Base-by-base conservation (phyloP, 495 filamentous ascomycete genomes). In the Penicillium soppii region DNA sequence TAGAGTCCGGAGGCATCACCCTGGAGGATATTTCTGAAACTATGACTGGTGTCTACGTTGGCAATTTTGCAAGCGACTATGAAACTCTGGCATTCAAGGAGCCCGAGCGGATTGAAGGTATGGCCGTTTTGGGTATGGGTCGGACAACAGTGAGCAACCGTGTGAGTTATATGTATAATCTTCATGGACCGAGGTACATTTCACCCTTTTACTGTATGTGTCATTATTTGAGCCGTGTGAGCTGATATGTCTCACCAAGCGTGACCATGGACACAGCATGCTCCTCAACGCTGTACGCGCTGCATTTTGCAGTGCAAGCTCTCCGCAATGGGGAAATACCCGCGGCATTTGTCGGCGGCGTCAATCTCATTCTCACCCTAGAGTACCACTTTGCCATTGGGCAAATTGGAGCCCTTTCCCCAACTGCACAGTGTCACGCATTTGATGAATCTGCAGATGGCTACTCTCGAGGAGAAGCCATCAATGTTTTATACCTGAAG, bases 41-140 rank as follows among this genome's bases (percentile, higher is more conserved):
- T 1, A 62, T 71, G 25, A 78, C 73, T 7, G 68, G 62, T 12
- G 70, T 73, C 15, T 80, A 63, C 47, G 67, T 73, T 8, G 76
- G 73, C 19, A 53, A 47, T 16, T 61, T 54, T 23, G 32, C 46
- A 21, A 38, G 43, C n/a, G 54, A 61, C 46, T 61, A 50, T 29
- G n/a, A 46, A 39, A 23, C 30, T 12, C 52, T 56, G 44, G 15
- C 42, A 21, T 32, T 44, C 42, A 30, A 32, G 7, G 42, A 44
- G 9, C 26, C 42, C 16, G 42, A 42, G 20, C 20, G 37, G 9
- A 42, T 25, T 12, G 22, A 25, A 5, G 40, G 22, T n/a, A 27
- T 42, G 22, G 23, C 40, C 6, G 13, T 27, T 5, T n/a, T 27
- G 23, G 37, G 38, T n/a, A 41, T 23, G 38, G 38, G 38, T 6